phyloP scores from a whole-genome alignment of 768 basidiomycete species.

The Filobasidium wieringae region DNA sequence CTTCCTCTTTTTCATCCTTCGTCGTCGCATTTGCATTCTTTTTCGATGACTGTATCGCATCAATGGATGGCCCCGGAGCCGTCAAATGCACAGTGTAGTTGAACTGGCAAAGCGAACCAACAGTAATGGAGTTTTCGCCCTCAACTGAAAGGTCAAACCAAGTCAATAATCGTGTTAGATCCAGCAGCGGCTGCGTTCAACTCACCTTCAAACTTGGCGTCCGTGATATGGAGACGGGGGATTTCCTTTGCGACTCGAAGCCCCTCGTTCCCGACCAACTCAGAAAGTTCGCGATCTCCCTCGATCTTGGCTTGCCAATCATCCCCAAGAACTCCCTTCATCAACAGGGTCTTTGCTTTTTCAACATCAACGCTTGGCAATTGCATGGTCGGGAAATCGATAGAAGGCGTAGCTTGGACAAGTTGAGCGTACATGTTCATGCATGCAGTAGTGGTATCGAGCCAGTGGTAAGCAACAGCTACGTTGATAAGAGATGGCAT shows the following conservation, averaged over 20 bases:
- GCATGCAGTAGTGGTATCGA: conserved; percentile 59
- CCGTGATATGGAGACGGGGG: conserved; percentile 65
- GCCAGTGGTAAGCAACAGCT: conserved; percentile 76
- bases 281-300: conserved; percentile 14
- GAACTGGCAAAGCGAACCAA: conserved; percentile 76
- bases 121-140: conserved; percentile 76
- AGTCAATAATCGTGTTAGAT: background rate
- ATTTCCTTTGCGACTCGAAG: conserved; percentile 56
- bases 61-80: conserved; percentile 12
- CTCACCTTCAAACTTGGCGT: conserved; percentile 74
- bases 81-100: conserved; percentile 60
- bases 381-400: conserved; percentile 49
- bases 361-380: conserved; percentile 56
- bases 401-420: conserved; percentile 58
- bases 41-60: background rate
- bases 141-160: conserved; percentile 50
- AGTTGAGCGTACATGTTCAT: conserved; percentile 77
- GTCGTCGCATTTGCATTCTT: background rate
- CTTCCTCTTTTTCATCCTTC: conserved; percentile 30
- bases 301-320: conserved; percentile 42
- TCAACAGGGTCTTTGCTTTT: conserved; percentile 30
- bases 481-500: conserved; percentile 73
- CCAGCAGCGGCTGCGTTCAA: background rate
- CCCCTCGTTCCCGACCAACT: conserved; percentile 2
- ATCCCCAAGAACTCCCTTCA: conserved; percentile 22